Evolutionary conservation across 1,284 basidiomycete species (phyloP).

Genomic region (Chalciporus sp.): DNA sequence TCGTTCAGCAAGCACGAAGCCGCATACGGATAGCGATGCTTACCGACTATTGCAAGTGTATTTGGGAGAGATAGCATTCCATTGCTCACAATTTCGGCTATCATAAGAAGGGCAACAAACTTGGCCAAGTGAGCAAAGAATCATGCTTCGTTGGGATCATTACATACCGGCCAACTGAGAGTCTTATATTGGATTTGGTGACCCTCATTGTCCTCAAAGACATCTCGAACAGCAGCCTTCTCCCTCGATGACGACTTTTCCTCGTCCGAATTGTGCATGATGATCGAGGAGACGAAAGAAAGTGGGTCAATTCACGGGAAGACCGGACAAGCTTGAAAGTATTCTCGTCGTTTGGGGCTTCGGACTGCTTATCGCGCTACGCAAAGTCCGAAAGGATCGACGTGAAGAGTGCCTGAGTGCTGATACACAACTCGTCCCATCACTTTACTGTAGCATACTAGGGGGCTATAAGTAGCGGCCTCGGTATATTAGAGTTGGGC

Average conservation of each 20-base stretch:
- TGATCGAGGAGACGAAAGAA: not conserved
- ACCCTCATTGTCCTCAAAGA: constrained; percentile 37
- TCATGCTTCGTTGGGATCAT: not conserved
- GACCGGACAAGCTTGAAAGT: not conserved
- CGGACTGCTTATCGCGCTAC: not conserved
- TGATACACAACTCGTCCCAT: too few species aligned
- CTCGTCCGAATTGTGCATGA: not conserved
- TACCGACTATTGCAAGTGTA: constrained; percentile 55
- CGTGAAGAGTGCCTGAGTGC: too few species aligned
- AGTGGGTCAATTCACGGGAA: not conserved
- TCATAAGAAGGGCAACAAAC: constrained; percentile 57
- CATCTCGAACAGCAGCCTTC: constrained; percentile 17
- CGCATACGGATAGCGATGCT: not conserved
- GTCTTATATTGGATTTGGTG: constrained; percentile 48
- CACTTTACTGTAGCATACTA: too few species aligned
- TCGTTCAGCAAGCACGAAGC: not conserved
- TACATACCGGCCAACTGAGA: constrained; percentile 51
- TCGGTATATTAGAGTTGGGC: too few species aligned
- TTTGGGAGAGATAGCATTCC: constrained; percentile 60
- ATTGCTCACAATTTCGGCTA: constrained; percentile 60
- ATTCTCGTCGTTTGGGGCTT: not conserved
- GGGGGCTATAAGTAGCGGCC: too few species aligned
- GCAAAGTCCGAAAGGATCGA: too few species aligned
- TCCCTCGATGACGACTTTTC: constrained; percentile 6
- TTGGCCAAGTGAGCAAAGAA: constrained; percentile 17